These are phyloP conservation scores for Helianthus annuus DNA, from an alignment of 129 eudicot species.

Conservation along the genomic window HanXRQr2.0-SUNRISE NC_035439.2:77700589-77701088, in stretches of 20 bases:
- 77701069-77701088: slow-evolving; percentile 80
- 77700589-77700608: too few relatives aligned
- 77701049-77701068: slow-evolving; percentile 80
- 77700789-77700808: not conserved
- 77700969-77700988: slow-evolving; percentile 69
- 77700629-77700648: too few relatives aligned
- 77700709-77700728: too few relatives aligned
- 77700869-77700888: slow-evolving; percentile 44
- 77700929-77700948: slow-evolving; percentile 26
- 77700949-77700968: slow-evolving; percentile 19
- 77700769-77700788: slow-evolving; percentile 2
- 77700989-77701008: slow-evolving; percentile 68
- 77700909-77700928: slow-evolving; percentile 50
- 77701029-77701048: slow-evolving; percentile 57
- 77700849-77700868: not conserved
- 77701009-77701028: slow-evolving; percentile 32
- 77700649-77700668: too few relatives aligned
- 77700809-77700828: not conserved
- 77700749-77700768: not conserved
- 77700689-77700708: too few relatives aligned
- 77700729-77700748: too few relatives aligned
- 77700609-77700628: too few relatives aligned
- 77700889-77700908: slow-evolving; percentile 65
- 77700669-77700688: too few relatives aligned
- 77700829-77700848: not conserved